Evolutionary conservation across 176 grass and related monocot genomes (phyloP), one percentile per base, ranked within the genome.

Genomic region (Typha latifolia): DNA sequence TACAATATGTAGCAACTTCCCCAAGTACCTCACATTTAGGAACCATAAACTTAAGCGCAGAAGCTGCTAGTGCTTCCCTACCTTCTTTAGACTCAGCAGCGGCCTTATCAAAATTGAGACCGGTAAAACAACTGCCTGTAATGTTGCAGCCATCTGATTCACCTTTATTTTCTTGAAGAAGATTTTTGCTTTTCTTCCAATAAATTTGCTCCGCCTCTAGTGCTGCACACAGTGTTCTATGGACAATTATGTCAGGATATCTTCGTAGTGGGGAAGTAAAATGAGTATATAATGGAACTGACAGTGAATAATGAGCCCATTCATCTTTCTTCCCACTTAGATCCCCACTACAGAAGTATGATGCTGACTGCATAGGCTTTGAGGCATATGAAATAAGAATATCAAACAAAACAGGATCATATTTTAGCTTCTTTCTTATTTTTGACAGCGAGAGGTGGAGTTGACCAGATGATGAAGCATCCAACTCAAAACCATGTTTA

Each of bases 241-340:
- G 94, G 66, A 97, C 94, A 77, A 97, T 78, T 79, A 97, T 87
- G 82, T 97, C 94, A 73, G 94, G 80, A 71, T 97, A 97, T 76
- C 94, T 87, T 77, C 89, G 68, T 66, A 97, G 82, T 15, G 94
- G 94, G 10, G 94, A 97, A 57, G 89, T 97, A 48, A 97, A 97
- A 82, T 97, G 94, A 47, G 94, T 92, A 48, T 92, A 97, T 3
- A 84, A 78, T 62, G 94, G 94, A 64, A 84, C 63, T 61, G 94
- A 86, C 21, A 97, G 48, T 3, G 82, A 78, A 84, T 92, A 97
- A 77, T 97, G 94, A 37, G 76, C 80, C 94, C 94, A 97, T 49
- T 92, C 83, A 71, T 97, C 81, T 74, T 89, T 85, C 71, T 67
- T 86, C 57, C 66, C 80, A 78, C 66, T 92, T 62, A 92, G 75